Percentiles rank a stretch among this genome's conserved stretches.
Conservation (phyloP, 108 stramenopile genomes). For the Cyclotella baltica region DNA sequence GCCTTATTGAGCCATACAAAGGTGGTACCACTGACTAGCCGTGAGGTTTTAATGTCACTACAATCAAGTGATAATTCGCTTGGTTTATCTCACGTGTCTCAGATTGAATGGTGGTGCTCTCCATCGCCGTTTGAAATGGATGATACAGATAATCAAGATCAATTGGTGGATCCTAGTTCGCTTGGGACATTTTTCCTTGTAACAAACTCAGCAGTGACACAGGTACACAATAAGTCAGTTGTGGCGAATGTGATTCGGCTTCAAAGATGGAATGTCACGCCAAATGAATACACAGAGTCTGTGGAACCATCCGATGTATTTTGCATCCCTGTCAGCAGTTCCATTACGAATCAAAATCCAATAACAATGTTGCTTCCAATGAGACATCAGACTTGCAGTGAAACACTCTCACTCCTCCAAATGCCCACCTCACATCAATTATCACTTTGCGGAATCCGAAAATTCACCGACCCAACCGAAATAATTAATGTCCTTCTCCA, state of each 20-base stretch:
- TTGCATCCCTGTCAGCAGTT: slow-evolving; percentile 3
- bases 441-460: slow-evolving; percentile 30
- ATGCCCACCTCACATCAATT: slow-evolving; percentile 10
- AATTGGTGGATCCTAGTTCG: slow-evolving; percentile 14
- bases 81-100: slow-evolving; percentile 21
- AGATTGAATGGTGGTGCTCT: slow-evolving; percentile 53
- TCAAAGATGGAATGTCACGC: slow-evolving; percentile 14
- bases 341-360: background rate
- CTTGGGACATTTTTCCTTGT: slow-evolving; percentile 33
- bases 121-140: background rate
- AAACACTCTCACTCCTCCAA: slow-evolving; percentile 38
- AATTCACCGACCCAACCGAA: slow-evolving; percentile 41
- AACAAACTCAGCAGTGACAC: slow-evolving; percentile 17
- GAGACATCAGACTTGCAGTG: background rate
- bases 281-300: background rate
- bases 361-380: slow-evolving; percentile 18
- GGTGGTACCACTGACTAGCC: slow-evolving; percentile 13
- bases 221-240: background rate
- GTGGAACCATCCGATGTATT: slow-evolving; percentile 24
- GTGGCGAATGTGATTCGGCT: slow-evolving; percentile 15
- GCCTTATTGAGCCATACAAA: background rate
- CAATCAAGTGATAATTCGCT: slow-evolving; percentile 11
- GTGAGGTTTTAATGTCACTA: slow-evolving; percentile 26
- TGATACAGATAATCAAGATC: slow-evolving; percentile 3
- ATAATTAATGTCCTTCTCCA: slow-evolving; percentile 40